Conservation (phyloP, 805 yeast species). For the Candida mattraensis region DNA sequence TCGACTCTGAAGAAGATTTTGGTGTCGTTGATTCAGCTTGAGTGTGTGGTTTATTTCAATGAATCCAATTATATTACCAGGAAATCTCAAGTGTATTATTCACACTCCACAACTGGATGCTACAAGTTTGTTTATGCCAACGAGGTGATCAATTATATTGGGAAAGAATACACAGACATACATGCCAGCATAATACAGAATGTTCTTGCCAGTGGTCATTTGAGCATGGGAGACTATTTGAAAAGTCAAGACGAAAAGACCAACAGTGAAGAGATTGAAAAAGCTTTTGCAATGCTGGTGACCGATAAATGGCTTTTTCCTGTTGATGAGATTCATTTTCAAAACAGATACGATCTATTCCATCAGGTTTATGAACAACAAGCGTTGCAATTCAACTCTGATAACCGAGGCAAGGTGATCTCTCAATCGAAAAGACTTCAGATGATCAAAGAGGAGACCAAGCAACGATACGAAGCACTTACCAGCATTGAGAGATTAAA, state of each 20-base stretch:
- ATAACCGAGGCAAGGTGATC: conserved; percentile 28
- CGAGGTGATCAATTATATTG: conserved; percentile 59
- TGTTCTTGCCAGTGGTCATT: conserved; percentile 65
- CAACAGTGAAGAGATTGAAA: conserved; percentile 31
- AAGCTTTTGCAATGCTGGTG: conserved; percentile 44
- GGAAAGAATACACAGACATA: conserved; percentile 41
- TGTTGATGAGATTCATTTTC: conserved; percentile 35
- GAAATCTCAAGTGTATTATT: conserved; percentile 42
- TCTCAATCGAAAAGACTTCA: conserved; percentile 57
- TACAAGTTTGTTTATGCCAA: conserved; percentile 72
- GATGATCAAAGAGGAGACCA: conserved; percentile 62
- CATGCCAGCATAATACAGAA: conserved; percentile 65
- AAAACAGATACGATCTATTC: conserved; percentile 32
- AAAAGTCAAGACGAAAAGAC: conserved; percentile 28
- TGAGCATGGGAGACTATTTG: conserved; percentile 55
- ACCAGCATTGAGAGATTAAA: conserved; percentile 14
- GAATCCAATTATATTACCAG: conserved; percentile 46
- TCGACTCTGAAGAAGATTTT: conserved; percentile 60
- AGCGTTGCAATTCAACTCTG: conserved; percentile 32
- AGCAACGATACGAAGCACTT: conserved; percentile 26
- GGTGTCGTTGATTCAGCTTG: conserved; percentile 75
- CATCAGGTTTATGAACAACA: conserved; percentile 40
- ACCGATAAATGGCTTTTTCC: conserved; percentile 52
- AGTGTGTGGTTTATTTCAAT: conserved; percentile 57
- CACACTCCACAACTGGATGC: conserved; percentile 62